Percentiles rank a stretch among this genome's conserved stretches.
Evolutionary conservation across 352 stramenopile genomes (phyloP).

Genomic region (Blastocystis sp.): DNA sequence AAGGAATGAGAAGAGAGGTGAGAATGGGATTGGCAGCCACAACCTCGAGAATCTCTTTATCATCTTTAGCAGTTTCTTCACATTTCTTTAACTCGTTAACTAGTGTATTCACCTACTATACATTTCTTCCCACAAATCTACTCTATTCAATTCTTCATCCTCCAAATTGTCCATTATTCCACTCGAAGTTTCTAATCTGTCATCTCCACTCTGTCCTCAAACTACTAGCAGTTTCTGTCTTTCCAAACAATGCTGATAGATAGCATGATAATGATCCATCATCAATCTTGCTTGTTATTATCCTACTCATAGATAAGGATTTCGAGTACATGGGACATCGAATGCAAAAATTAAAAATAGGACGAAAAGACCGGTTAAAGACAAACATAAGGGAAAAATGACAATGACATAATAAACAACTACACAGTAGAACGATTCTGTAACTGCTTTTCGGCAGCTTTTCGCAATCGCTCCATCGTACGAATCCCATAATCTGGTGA

Average conservation of each 20-base stretch:
- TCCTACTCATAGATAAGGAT: too few species aligned
- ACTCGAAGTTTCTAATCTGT: too few species aligned
- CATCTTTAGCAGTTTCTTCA: not conserved
- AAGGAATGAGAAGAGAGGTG: not conserved
- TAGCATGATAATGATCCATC: too few species aligned
- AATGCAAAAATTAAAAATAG: not conserved
- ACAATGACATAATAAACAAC: not conserved
- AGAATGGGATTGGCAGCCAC: not conserved
- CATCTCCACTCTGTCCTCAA: too few species aligned
- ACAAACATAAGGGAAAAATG: conserved; percentile 46
- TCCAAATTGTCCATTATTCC: too few species aligned
- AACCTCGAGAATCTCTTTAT: not conserved
- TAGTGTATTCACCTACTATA: conserved; percentile 13
- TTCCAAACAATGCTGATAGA: too few species aligned
- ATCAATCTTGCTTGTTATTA: too few species aligned
- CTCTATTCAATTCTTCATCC: too few species aligned
- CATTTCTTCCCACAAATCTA: not conserved
- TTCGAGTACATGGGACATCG: not conserved
- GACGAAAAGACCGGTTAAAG: not conserved
- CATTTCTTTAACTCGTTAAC: not conserved
- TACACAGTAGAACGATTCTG: not conserved
- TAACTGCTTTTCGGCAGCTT: not conserved
- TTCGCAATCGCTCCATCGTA: conserved; percentile 16
- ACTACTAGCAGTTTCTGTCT: too few species aligned
- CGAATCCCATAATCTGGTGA: conserved; percentile 24